A percentile compares a stretch with the other conserved stretches of the same genome.
phyloP scores from a whole-genome alignment of 179 eudicot species.

The Spinacia oleracea region DNA sequence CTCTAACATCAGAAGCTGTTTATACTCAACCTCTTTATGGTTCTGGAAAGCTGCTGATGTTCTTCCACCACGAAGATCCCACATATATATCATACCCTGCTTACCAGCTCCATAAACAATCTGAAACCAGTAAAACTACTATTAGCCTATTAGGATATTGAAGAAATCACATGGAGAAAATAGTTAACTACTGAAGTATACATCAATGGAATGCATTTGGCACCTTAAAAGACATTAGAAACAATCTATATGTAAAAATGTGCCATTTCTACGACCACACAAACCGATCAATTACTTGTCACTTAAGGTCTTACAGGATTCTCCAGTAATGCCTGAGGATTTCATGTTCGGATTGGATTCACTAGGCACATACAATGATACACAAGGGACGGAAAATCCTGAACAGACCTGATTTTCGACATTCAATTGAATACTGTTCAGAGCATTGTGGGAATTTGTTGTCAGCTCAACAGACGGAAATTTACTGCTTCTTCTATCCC shows the following conservation, averaged over 20 bases:
- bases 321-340: too few species aligned
- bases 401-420: slow-evolving; percentile 66
- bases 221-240: neutral
- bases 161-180: slow-evolving; percentile 7
- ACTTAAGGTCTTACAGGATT: neutral
- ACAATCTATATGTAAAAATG: neutral
- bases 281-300: neutral
- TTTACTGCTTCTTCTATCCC: slow-evolving; percentile 81
- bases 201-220: neutral
- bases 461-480: slow-evolving; percentile 71
- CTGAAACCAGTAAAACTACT: slow-evolving; percentile 40
- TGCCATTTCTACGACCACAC: neutral
- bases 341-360: neutral
- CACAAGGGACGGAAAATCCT: neutral
- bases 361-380: neutral
- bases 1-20: neutral
- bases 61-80: slow-evolving; percentile 99
- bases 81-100: slow-evolving; percentile 64
- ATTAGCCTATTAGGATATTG: neutral
- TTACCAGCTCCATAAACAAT: slow-evolving; percentile 71
- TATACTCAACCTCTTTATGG: slow-evolving; percentile 59
- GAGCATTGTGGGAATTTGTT: slow-evolving; percentile 52
- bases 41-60: slow-evolving; percentile 70
- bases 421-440: slow-evolving; percentile 67
- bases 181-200: neutral